Percentiles rank a stretch among this genome's conserved stretches.
Evolutionary conservation across 768 basidiomycete genomes (phyloP).

Genomic region (Daedalea quercina): DNA sequence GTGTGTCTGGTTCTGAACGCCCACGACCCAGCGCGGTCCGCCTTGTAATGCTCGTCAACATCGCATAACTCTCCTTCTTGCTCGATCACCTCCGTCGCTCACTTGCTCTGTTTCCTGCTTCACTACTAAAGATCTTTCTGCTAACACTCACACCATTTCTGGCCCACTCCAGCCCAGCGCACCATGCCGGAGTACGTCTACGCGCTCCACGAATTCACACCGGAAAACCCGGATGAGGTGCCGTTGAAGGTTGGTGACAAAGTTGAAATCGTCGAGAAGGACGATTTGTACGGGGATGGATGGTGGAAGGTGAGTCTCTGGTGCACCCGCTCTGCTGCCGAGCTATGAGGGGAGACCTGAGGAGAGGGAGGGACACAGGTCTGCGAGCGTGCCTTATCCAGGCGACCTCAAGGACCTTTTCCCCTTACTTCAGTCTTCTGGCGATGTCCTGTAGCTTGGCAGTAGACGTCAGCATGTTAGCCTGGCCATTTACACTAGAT

Average conservation of each 20-base stretch:
- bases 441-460: background rate
- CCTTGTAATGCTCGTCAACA: no score
- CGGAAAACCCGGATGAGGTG: constrained; percentile 94
- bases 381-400: no score
- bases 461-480: no score
- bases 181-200: constrained; percentile 80
- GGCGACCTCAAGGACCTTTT: background rate
- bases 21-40: no score
- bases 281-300: constrained; percentile 89
- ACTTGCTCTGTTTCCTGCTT: background rate
- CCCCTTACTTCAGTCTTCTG: background rate
- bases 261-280: constrained; percentile 88
- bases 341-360: background rate
- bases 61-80: background rate
- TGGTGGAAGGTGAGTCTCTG: constrained; percentile 79
- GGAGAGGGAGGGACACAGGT: background rate
- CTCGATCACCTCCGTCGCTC: background rate
- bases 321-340: no score
- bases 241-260: constrained; percentile 77
- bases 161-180: background rate
- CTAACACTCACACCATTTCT: background rate
- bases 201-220: constrained; percentile 79
- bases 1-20: no score
- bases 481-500: background rate
- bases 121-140: background rate